Evolutionary conservation across 768 basidiomycete genomes (phyloP).

Genomic region (Coprinellus aureogranulatus): DNA sequence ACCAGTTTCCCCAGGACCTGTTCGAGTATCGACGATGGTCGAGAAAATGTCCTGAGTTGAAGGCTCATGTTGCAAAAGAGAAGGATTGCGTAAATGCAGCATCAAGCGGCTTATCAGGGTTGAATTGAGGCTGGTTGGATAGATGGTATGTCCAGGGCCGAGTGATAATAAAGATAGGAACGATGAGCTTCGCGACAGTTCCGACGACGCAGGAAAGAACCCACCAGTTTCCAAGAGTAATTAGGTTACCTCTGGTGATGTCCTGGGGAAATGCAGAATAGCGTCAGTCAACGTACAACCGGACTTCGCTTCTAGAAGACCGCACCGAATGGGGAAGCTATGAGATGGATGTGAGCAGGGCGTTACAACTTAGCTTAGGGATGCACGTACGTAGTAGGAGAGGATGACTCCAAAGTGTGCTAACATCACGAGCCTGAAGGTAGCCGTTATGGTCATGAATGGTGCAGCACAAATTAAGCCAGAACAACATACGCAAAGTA

Average conservation of each 20-base stretch:
- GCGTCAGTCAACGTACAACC: conserved; percentile 9
- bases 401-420: conserved; percentile 6
- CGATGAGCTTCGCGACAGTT: not conserved
- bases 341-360: no score
- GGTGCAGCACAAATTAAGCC: not conserved
- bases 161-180: not conserved
- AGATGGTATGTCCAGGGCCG: not conserved
- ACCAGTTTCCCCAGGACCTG: no score
- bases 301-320: not conserved
- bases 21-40: not conserved
- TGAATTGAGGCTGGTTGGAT: conserved; percentile 1
- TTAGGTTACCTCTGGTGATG: conserved; percentile 6
- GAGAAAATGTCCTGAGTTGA: not conserved
- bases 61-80: not conserved
- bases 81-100: conserved; percentile 31
- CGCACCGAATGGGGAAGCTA: conserved; percentile 5
- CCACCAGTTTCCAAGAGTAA: conserved; percentile 2
- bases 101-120: conserved; percentile 30
- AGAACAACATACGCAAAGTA: not conserved
- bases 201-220: conserved; percentile 15
- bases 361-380: no score
- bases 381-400: conserved; percentile 7
- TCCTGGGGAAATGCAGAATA: conserved; percentile 14
- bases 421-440: conserved; percentile 2
- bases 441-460: not conserved